Evolutionary conservation across 2,329 filamentous ascomycete genomes (phyloP), one percentile per base, ranked within the genome.

Genomic region (Pyrenochaeta sp.): DNA sequence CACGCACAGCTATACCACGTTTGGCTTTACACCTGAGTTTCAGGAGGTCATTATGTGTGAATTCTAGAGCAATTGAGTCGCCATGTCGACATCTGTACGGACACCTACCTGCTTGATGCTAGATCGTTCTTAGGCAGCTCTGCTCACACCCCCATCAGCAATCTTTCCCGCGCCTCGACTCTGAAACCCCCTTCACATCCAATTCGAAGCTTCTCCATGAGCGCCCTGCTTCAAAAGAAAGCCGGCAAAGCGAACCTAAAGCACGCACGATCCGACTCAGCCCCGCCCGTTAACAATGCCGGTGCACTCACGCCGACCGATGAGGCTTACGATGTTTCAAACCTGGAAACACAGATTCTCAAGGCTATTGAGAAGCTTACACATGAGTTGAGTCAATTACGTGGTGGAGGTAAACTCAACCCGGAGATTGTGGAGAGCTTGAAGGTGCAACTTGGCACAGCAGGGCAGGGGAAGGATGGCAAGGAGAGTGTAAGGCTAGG

Each of bases 341-440:
- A 76, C 9, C 77, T 90, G 2, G 80, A 88, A 57, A 66, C 77
- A 0, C 81, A 83, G 9, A 86, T 90, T 48, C 75, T 80, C 11
- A 79, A 79, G 49, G 80, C 82, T 0, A 75, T 87, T 10, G 79
- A 83, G 49, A 81, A 79, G 45, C 77, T 91, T 20, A 85, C 84
- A 58, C 82, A 83, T 61, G 85, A 88, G 9, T 75, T 90, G 1
- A 80, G 83, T 1, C 87, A 87, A 68, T 76, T 90, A 11, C 79
- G 86, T 4, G 81, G 84, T 0, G 86, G 86, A 5, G 87, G 87
- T 0, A 76, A 86, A 21, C 82, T 88, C 67, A 89, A 87, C 56
- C 83, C 85, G 0, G 83, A 87, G 42, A 71, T 83, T 1, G 77
- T 90, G 27, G 88, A 90, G 72, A 77, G 74, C 17, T 64, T 90